Percentiles rank a stretch among this genome's conserved stretches.
Conservation (phyloP, 1,139 yeast genomes). For the Saccharomyces hybrid region DNA sequence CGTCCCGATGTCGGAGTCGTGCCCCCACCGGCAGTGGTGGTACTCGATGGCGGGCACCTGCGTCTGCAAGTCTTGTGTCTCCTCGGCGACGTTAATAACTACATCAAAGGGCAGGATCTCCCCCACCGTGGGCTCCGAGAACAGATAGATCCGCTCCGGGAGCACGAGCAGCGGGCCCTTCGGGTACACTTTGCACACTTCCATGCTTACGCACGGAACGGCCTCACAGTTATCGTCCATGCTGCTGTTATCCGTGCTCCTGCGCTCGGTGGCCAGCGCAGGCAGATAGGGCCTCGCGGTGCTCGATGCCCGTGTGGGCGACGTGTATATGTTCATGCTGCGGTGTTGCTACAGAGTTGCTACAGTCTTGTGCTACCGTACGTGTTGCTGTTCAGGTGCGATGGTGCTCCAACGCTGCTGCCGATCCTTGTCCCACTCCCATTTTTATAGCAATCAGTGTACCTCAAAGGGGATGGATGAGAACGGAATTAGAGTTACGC, state of each 20-base stretch:
- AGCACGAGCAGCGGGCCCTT: background rate
- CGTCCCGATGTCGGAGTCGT: background rate
- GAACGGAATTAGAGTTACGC: background rate
- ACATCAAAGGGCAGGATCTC: background rate
- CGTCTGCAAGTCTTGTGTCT: background rate
- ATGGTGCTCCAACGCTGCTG: background rate
- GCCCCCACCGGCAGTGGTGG: background rate
- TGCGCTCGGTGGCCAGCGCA: background rate
- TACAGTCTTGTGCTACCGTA: background rate
- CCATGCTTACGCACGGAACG: background rate
- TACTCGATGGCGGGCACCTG: background rate
- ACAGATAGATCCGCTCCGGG: background rate
- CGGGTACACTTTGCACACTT: background rate
- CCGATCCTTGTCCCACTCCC: background rate
- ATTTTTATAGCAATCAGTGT: background rate
- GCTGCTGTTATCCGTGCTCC: background rate
- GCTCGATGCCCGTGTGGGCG: background rate
- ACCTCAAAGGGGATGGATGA: background rate
- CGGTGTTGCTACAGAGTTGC: background rate
- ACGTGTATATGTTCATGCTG: background rate
- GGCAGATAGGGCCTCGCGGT: background rate
- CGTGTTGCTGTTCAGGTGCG: background rate
- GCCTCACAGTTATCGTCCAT: background rate
- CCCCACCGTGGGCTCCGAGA: background rate
- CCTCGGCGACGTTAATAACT: background rate